Evolutionary conservation across 23 red algal genomes (phyloP).

Genomic region (Agarophyton chilense): DNA sequence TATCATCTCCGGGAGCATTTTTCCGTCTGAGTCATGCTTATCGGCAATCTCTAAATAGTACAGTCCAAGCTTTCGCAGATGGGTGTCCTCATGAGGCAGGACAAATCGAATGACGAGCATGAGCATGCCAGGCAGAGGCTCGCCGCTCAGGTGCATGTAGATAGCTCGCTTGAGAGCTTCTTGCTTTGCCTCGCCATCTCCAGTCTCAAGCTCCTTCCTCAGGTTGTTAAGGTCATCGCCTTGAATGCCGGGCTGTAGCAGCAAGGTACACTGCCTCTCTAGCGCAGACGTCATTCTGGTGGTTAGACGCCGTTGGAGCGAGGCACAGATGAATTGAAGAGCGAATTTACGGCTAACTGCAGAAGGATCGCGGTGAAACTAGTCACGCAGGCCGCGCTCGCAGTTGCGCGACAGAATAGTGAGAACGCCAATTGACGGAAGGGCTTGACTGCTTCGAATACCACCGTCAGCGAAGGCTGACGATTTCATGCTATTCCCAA

Average conservation of each 20-base stretch:
- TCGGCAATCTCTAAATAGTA: constrained; percentile 95
- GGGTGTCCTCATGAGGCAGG: constrained; percentile 95
- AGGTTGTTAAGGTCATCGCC: constrained; percentile 78
- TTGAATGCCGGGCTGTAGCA: constrained; percentile 75
- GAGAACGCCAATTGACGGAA: too few relatives aligned
- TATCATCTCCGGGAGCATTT: constrained; percentile 99
- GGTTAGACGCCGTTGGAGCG: neutral
- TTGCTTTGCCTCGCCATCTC: constrained; percentile 74
- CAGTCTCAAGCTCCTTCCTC: constrained; percentile 80
- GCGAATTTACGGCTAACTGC: neutral
- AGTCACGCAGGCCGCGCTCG: neutral
- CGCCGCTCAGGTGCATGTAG: constrained; percentile 90
- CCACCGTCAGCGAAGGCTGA: constrained; percentile 18
- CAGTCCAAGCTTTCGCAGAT: constrained; percentile 94
- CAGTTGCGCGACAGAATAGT: neutral
- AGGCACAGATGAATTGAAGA: neutral
- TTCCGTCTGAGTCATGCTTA: constrained; percentile 84
- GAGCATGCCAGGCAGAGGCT: constrained; percentile 88
- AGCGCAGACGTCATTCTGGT: constrained; percentile 84
- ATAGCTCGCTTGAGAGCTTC: constrained; percentile 85
- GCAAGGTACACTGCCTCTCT: constrained; percentile 96
- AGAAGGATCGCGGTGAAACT: neutral
- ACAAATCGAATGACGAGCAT: constrained; percentile 98
- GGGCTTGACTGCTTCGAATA: neutral
- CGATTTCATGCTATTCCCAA: neutral